Base-by-base conservation (phyloP, 2,329 filamentous ascomycete genomes). In the Botrytis elliptica region DNA sequence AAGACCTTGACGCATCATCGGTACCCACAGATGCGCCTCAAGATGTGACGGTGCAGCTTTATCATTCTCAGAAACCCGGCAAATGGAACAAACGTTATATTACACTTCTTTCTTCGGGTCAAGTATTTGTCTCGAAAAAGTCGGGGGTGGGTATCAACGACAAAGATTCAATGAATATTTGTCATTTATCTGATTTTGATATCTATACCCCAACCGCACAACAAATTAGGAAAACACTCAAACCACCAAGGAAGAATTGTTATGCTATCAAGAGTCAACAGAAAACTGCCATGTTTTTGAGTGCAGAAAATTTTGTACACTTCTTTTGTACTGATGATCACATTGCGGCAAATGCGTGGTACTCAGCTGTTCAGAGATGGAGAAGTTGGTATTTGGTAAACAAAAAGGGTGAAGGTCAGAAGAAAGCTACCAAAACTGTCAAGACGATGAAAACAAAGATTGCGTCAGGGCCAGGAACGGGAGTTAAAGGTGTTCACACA, bases 231-330 rank as follows among this genome's bases (percentile, higher is more conserved):
- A 92, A 91, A 79, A 87, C 89, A 76, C 86, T 98, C 71, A 94
- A 92, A 79, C 92, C 94, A 0, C 95, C 95, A 0, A 97, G 96
- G 82, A 92, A 91, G 80, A 87, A 90, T 77, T 97, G 93, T 83
- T 95, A 93, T 79, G 95, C 94, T 0, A 87, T 98, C 78, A 98
- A 97, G 83, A 97, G 93, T 78, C 94, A 97, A 83, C 92, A 97
- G 80, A 97, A 95, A 82, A 92, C 92, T 0, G 90, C 89, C 74
- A 90, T 97, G 79, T 98, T 98, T 79, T 84, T 94, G 71, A 91
- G 91, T 71, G 92, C 91, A 4, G 90, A 93, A 70, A 95, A 95
- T 77, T 98, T 94, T 80, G 92, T 97, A 4, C 95, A 98, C 80
- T 97, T 95, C 83, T 97, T 98, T 83, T 91, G 90, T 74, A 93